Evolutionary conservation across 2,329 filamentous ascomycete species (phyloP).

Genomic region (Phoma sp.): DNA sequence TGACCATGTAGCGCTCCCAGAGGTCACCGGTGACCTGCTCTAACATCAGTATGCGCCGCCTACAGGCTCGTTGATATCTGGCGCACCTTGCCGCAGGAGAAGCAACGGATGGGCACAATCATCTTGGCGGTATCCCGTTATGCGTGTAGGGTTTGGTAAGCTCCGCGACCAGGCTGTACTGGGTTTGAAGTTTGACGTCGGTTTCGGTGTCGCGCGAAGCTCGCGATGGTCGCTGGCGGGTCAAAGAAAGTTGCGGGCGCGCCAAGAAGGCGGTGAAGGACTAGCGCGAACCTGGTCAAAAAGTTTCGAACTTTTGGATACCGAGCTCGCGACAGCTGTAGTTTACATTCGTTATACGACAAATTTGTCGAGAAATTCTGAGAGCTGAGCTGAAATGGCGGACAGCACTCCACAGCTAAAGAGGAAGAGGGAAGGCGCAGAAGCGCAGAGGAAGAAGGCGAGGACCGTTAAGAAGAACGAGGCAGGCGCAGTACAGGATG

Average conservation of each 20-base stretch:
- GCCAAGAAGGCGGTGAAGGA: constrained; percentile 41
- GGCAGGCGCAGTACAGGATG: constrained; percentile 24
- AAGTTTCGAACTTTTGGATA: constrained; percentile 24
- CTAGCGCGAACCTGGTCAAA: constrained; percentile 38
- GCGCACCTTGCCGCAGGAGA: constrained; percentile 96
- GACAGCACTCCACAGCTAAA: constrained; percentile 39
- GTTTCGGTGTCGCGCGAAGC: constrained; percentile 20
- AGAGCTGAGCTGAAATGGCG: constrained; percentile 29
- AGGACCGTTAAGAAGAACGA: constrained; percentile 40
- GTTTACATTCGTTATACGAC: constrained; percentile 2
- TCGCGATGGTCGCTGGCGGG: constrained; percentile 19
- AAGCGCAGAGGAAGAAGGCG: constrained; percentile 37
- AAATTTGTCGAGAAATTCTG: background rate
- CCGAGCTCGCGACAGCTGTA: constrained; percentile 7
- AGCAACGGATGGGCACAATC: constrained; percentile 99
- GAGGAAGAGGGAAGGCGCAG: constrained; percentile 38
- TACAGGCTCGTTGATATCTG: constrained; percentile 8
- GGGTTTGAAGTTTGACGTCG: constrained; percentile 3
- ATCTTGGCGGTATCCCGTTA: constrained; percentile 63
- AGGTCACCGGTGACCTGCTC: constrained; percentile 91
- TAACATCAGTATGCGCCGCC: constrained; percentile 35
- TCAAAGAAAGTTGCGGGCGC: constrained; percentile 49
- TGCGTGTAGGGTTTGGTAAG: background rate
- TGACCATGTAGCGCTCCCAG: constrained; percentile 92
- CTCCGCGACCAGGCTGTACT: constrained; percentile 18